Evolutionary conservation across 2,329 filamentous ascomycete species (phyloP).

Genomic region (Ceratocystis cubensis): DNA sequence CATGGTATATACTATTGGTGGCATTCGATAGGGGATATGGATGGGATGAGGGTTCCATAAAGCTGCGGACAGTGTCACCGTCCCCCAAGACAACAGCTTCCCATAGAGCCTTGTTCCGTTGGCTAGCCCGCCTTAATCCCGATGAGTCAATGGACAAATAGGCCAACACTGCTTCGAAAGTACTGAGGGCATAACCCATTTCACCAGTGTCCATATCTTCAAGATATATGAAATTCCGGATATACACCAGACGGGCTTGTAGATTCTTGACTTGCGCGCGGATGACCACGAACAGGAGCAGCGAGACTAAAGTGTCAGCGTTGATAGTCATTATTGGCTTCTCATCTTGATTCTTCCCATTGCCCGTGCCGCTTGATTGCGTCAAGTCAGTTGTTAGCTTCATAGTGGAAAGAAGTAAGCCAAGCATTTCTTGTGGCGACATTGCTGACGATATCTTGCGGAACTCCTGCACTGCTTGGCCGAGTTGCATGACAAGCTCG

Average conservation of each 20-base stretch:
- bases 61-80: conserved; percentile 57
- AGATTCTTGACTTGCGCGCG: conserved; percentile 76
- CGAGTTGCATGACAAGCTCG: conserved; percentile 64
- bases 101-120: conserved; percentile 77
- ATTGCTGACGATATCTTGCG: conserved; percentile 66
- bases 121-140: conserved; percentile 70
- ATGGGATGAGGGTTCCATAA: conserved; percentile 53
- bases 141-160: conserved; percentile 77
- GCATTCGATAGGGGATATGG: not conserved
- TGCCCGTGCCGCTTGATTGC: conserved; percentile 29
- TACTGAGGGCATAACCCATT: conserved; percentile 90
- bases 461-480: conserved; percentile 74
- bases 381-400: conserved; percentile 63
- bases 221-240: conserved; percentile 94
- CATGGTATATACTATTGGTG: conserved; percentile 14
- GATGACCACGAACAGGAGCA: conserved; percentile 85
- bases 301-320: conserved; percentile 83
- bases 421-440: conserved; percentile 82
- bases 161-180: conserved; percentile 82
- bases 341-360: conserved; percentile 27
- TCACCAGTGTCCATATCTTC: conserved; percentile 96
- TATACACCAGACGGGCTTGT: conserved; percentile 81
- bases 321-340: conserved; percentile 52
- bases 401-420: conserved; percentile 63
- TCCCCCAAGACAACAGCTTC: conserved; percentile 70